phyloP scores from a whole-genome alignment of 2,329 filamentous ascomycete species.

The Fusarium phyllophilum region DNA sequence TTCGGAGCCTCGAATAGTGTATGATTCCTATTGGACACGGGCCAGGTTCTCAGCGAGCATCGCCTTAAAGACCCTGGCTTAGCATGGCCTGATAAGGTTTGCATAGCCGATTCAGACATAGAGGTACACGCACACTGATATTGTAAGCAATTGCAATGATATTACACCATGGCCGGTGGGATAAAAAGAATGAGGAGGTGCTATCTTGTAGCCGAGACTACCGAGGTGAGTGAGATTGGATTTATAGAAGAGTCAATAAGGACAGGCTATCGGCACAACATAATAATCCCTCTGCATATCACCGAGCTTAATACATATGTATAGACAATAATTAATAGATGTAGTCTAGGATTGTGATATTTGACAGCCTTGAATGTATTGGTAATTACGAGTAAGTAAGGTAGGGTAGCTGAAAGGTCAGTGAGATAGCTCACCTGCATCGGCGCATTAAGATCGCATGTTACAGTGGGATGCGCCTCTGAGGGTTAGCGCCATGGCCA shows the following conservation, averaged over 20 bases:
- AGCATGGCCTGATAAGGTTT: background rate
- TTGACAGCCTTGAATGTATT: background rate
- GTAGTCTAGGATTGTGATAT: background rate
- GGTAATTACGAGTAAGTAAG: background rate
- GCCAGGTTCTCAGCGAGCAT: background rate
- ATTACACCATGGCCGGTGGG: background rate
- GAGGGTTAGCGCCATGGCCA: background rate
- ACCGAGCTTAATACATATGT: background rate
- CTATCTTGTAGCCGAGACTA: background rate
- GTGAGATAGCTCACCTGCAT: background rate
- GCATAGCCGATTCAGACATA: background rate
- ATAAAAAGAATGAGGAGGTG: conserved; percentile 4
- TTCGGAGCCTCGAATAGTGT: background rate
- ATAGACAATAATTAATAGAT: background rate
- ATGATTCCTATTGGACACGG: background rate
- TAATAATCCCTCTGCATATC: background rate
- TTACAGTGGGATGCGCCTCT: background rate
- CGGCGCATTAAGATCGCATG: background rate
- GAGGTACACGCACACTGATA: background rate
- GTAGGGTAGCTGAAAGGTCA: background rate
- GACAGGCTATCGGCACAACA: background rate
- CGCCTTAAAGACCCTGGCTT: background rate
- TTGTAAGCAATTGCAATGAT: conserved; percentile 6
- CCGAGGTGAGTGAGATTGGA: background rate
- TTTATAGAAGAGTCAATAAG: background rate